Base-by-base conservation (phyloP, 2,329 filamentous ascomycete species). In the Clarireedia homoeocarpa region DNA sequence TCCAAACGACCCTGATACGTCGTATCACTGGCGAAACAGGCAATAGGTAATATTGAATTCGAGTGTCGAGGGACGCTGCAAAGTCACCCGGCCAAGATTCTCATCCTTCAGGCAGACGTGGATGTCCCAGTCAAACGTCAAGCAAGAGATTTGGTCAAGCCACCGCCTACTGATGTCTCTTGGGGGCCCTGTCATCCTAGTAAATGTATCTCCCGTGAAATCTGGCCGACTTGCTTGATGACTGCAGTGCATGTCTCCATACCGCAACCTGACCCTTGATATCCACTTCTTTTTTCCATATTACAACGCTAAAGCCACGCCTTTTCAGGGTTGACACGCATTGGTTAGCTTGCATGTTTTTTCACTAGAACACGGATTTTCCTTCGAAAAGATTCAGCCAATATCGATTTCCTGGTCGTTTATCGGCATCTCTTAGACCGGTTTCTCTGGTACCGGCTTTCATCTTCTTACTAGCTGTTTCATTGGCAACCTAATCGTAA, bases 321-420 rank as follows among this genome's bases (percentile, higher is more conserved):
- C 51, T 52, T 14, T 38, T 30, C 53, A 51, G 53, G 53, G 53
- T 51, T 45, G 23, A 45, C 53, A 46, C 27, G 30, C 53, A 55
- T 51, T 38, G 14, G 6, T 52, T 46, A 46, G 53, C 44, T 23
- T 14, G 27, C 24, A 44, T 17, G 36, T 47, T 56, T 53, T 44
- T 27, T 20, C 39, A 51, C 53, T 52, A 56, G 53, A 56, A 45
- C 48, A 46, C 48, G 36, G 26, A 34, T 38, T 56, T 51, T 36
- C 48, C 48, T 52, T 47, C 40, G 38, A 47, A 39, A 50, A 47
- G 23, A 17, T 34, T 50, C 42, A 53, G 14, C 20, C 20, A 14
- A 36, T 26, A 14, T 20, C 14, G 14, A 23, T 17, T 15, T 20
- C 30, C 44, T 53, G 40, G 20, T 26, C 10, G 10, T 30, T 24